Percentiles rank a stretch among this genome's conserved stretches.
phyloP scores from a whole-genome alignment of 2,329 filamentous ascomycete genomes.

The Colletotrichum acutatum region DNA sequence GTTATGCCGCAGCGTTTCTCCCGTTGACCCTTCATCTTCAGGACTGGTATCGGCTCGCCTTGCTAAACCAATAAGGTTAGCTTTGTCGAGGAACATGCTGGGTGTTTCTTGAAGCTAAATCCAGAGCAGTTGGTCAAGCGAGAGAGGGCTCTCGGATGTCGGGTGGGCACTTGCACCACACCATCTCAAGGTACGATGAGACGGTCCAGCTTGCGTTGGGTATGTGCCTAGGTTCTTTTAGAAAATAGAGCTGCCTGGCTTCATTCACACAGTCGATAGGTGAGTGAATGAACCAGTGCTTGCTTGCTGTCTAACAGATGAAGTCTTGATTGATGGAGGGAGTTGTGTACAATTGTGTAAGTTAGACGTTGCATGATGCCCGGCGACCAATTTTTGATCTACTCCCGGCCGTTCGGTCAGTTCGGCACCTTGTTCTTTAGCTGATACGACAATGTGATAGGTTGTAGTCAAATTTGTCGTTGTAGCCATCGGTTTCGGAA shows the following conservation, averaged over 20 bases:
- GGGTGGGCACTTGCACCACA: neutral
- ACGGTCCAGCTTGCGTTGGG: neutral
- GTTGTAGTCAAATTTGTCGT: neutral
- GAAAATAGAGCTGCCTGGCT: neutral
- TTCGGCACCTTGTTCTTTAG: neutral
- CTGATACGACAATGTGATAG: neutral
- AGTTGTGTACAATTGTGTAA: neutral
- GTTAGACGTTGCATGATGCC: neutral
- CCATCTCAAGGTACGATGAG: conserved; percentile 4
- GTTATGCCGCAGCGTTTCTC: neutral
- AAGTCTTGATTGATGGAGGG: neutral
- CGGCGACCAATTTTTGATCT: neutral
- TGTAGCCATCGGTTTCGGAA: neutral
- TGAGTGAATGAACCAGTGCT: neutral
- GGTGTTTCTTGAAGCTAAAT: conserved; percentile 11
- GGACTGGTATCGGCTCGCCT: neutral
- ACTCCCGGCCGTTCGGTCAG: neutral
- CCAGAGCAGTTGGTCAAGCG: conserved; percentile 23
- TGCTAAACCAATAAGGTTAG: conserved; percentile 11
- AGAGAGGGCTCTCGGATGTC: neutral
- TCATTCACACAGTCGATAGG: neutral
- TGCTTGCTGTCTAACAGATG: neutral
- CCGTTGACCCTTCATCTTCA: neutral
- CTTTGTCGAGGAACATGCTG: conserved; percentile 11
- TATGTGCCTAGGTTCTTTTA: neutral